phyloP scores from a whole-genome alignment of 2,329 filamentous ascomycete genomes.

The Colletotrichum sojae region DNA sequence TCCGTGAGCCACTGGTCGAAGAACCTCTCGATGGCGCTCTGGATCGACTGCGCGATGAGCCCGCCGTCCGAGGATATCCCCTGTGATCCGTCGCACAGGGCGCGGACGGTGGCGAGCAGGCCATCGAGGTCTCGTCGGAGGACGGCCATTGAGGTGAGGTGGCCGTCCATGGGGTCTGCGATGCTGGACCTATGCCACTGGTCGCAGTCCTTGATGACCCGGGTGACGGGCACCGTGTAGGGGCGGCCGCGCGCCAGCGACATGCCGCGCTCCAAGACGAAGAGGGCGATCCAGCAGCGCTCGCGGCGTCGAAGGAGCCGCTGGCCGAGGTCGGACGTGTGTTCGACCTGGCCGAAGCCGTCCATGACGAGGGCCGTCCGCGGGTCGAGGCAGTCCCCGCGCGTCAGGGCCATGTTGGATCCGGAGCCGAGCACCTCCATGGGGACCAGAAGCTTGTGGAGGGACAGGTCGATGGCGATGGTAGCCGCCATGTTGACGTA shows the following conservation, averaged over 20 bases:
- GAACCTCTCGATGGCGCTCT: constrained; percentile 74
- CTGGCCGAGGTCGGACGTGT: constrained; percentile 71
- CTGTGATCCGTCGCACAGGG: constrained; percentile 71
- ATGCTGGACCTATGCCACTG: constrained; percentile 76
- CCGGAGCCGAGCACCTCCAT: constrained; percentile 61
- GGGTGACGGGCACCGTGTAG: constrained; percentile 77
- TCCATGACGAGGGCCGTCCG: constrained; percentile 76
- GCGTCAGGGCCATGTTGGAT: constrained; percentile 64
- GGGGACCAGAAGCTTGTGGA: constrained; percentile 78
- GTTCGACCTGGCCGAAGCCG: constrained; percentile 75
- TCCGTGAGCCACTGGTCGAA: constrained; percentile 76
- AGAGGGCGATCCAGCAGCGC: constrained; percentile 79
- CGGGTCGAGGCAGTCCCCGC: constrained; percentile 78
- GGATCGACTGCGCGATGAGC: constrained; percentile 68
- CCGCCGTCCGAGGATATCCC: constrained; percentile 64
- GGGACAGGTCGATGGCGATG: constrained; percentile 76
- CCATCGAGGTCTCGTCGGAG: constrained; percentile 75
- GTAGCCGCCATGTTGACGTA: constrained; percentile 80
- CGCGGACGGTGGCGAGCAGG: constrained; percentile 70
- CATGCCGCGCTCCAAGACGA: constrained; percentile 80
- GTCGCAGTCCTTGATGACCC: constrained; percentile 77
- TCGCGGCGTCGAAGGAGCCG: constrained; percentile 76
- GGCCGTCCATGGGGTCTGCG: constrained; percentile 77
- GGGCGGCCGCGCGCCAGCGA: constrained; percentile 78
- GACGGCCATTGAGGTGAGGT: constrained; percentile 80